Evolutionary conservation across 192 early-diverging fungal genomes (phyloP), one percentile per base, ranked within the genome.

Genomic region (Backusella sp.): DNA sequence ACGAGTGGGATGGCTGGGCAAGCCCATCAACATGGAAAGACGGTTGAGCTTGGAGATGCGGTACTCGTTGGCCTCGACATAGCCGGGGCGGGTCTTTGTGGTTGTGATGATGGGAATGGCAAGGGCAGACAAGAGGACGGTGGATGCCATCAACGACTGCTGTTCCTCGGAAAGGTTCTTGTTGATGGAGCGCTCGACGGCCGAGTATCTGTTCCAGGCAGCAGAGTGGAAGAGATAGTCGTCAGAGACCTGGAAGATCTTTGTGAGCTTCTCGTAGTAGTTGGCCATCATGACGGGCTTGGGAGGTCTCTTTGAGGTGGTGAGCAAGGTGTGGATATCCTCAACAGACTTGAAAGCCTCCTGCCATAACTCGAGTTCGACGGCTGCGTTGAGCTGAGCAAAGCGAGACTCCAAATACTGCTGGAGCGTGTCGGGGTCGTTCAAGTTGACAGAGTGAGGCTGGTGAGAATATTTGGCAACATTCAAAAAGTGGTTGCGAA

Each of bases 201-300:
- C 89, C 81, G 92, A 94, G 90, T 91, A 96, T 86, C 91, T 94
- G 89, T 94, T 97, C 93, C 93, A 97, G 37, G 97, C 92, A 42
- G 98, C 96, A 39, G 98, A 96, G 73, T 97, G 95, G 92, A 98
- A 99, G 79, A 99, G 90, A 79, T 94, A 96, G 87, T 99, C 97
- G 77, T 98, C 96, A 36, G 94, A 94, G 81, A 97, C 95, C 88
- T 94, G 91, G 85, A 99, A 97, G 80, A 99, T 97, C 75, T 91
- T 91, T 26, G 97, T 94, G 46, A 99, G 88, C 87, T 97, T 98
- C 77, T 99, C 95, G 88, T 99, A 99, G 83, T 99, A 99, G 90
- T 96, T 97, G 69, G 96, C 96, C 92, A 98, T 93, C 88, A 97
- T 96, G 80, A 88, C 87, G 14, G 95, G 89, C 88, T 99, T 97